These are phyloP conservation scores for Vitis vinifera DNA, from an alignment of 164 flowering plant species.

Conservation along the genomic window DNA sequence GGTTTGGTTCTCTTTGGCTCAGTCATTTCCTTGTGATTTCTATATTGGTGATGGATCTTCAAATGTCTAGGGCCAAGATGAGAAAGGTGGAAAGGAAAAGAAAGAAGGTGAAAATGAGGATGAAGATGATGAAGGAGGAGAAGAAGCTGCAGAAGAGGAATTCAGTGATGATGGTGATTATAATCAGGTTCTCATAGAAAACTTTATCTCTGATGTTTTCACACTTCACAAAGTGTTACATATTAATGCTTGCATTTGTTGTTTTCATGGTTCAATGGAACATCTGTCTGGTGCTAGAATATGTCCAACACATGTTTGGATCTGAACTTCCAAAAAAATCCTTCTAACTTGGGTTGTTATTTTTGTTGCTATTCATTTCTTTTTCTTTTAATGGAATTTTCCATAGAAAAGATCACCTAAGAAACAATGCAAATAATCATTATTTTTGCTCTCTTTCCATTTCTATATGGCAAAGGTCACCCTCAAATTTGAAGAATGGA, in stretches of 20 bases:
- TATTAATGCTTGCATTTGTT: not conserved
- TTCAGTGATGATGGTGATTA: conserved; percentile 52
- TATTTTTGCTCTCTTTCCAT: not conserved
- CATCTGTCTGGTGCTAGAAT: not conserved
- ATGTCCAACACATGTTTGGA: not conserved
- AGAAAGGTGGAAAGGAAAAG: conserved; percentile 25
- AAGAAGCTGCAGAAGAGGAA: conserved; percentile 32
- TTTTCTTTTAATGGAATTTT: not conserved
- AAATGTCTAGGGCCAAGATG: conserved; percentile 30
- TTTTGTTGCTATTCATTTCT: not conserved
- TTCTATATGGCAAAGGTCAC: no score
- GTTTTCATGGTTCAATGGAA: not conserved
- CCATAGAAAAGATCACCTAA: no score
- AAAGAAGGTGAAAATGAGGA: conserved; percentile 44
- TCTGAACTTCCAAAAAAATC: no score
- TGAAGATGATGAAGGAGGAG: conserved; percentile 25
- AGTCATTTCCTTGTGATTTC: not conserved
- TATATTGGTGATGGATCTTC: not conserved
- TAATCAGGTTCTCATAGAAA: conserved; percentile 36
- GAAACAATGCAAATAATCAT: no score
- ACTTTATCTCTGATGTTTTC: not conserved
- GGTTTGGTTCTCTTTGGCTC: not conserved
- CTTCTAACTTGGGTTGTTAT: no score
- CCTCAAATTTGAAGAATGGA: no score
- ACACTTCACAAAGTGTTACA: no score